phyloP scores from a whole-genome alignment of 495 filamentous ascomycete genomes.

The Aspergillus kassunensis region DNA sequence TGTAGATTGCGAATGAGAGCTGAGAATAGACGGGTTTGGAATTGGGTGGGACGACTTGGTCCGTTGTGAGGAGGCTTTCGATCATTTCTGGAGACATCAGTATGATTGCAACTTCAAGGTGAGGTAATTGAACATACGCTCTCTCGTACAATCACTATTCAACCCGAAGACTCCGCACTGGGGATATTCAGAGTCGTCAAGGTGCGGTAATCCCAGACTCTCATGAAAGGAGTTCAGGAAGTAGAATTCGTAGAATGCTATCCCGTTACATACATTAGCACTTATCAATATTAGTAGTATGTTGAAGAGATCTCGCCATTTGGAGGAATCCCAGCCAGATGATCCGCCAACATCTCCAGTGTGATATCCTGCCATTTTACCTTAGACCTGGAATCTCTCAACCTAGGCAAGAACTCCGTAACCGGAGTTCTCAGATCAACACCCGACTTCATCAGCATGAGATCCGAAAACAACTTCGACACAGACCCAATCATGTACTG shows the following conservation, averaged over 20 bases:
- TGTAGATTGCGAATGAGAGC: slow-evolving; percentile 10
- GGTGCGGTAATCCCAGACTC: slow-evolving; percentile 9
- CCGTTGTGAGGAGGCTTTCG: slow-evolving; percentile 8
- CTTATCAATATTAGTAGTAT: not conserved
- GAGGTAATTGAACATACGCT: too few species aligned
- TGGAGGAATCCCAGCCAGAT: slow-evolving; percentile 14
- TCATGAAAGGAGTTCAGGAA: slow-evolving; percentile 13
- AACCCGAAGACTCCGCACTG: slow-evolving; percentile 13
- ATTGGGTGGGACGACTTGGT: slow-evolving; percentile 12
- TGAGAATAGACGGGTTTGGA: slow-evolving; percentile 14
- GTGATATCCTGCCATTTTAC: slow-evolving; percentile 16
- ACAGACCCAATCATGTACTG: slow-evolving; percentile 19
- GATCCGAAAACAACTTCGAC: slow-evolving; percentile 16
- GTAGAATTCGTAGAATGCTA: slow-evolving; percentile 12
- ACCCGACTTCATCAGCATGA: slow-evolving; percentile 15
- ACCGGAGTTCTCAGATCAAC: slow-evolving; percentile 10
- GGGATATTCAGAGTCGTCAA: slow-evolving; percentile 12
- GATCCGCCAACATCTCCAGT: slow-evolving; percentile 12
- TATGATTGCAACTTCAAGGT: too few species aligned
- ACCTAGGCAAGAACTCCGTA: slow-evolving; percentile 14
- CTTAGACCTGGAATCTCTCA: not conserved
- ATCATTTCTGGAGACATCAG: slow-evolving; percentile 8
- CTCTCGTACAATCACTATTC: slow-evolving; percentile 4
- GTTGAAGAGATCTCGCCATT: slow-evolving; percentile 3
- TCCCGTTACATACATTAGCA: not conserved